phyloP scores from a whole-genome alignment of 768 basidiomycete genomes.

The Xerocomus spinulosus region DNA sequence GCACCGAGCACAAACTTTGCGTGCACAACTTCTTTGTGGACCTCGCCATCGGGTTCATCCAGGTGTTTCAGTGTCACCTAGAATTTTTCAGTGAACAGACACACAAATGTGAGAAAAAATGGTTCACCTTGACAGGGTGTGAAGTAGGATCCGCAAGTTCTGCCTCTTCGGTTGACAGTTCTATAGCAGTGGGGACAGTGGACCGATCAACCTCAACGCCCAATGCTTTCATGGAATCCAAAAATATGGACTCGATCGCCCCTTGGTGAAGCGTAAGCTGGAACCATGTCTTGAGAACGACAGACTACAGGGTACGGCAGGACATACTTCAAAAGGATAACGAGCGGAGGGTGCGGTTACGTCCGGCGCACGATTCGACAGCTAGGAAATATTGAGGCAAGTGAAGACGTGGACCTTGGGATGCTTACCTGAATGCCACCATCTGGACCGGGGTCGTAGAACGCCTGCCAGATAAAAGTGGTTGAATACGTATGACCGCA shows the following conservation, averaged over 20 bases:
- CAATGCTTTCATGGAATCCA: constrained; percentile 30
- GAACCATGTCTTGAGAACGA: neutral
- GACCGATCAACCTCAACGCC: constrained; percentile 33
- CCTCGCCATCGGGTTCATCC: constrained; percentile 28
- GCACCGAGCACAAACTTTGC: constrained; percentile 76
- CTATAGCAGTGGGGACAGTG: constrained; percentile 25
- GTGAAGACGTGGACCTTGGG: neutral
- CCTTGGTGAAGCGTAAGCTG: constrained; percentile 35
- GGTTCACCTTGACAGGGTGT: constrained; percentile 19
- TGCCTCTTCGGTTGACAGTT: constrained; percentile 24
- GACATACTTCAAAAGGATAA: constrained; percentile 62
- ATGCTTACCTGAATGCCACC: constrained; percentile 56
- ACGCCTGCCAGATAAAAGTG: constrained; percentile 44
- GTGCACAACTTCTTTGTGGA: constrained; percentile 50
- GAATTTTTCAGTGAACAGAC: constrained; percentile 1
- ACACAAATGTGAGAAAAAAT: neutral
- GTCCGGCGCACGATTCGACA: constrained; percentile 58
- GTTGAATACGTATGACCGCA: neutral
- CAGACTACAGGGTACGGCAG: neutral
- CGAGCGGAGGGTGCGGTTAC: constrained; percentile 57
- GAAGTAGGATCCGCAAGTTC: constrained; percentile 21
- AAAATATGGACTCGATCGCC: constrained; percentile 31
- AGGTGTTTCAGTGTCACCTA: constrained; percentile 21
- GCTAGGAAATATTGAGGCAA: constrained; percentile 32
- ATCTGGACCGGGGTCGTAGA: constrained; percentile 61